Evolutionary conservation across 2,329 filamentous ascomycete species (phyloP).

Genomic region (Penicillium crustosum): DNA sequence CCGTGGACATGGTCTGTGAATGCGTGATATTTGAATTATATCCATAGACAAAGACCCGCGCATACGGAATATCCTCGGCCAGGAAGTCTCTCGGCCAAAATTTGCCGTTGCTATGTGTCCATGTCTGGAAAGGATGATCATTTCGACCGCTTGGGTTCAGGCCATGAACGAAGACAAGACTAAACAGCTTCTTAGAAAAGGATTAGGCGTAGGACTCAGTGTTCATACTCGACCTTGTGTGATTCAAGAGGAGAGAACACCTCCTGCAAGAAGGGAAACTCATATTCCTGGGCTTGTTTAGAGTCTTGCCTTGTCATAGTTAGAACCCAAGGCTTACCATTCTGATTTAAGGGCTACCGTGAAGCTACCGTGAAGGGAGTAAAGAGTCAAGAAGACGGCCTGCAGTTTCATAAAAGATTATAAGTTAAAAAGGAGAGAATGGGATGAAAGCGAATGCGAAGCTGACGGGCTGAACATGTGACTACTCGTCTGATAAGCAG

Average conservation of each 20-base stretch:
- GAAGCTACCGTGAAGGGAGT: too few species aligned
- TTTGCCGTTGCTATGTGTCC: constrained; percentile 29
- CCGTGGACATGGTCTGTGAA: constrained; percentile 35
- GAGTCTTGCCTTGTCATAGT: neutral
- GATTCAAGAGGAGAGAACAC: constrained; percentile 26
- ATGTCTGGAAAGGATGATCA: constrained; percentile 36
- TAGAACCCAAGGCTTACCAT: neutral
- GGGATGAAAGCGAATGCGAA: neutral
- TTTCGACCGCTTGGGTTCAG: constrained; percentile 32
- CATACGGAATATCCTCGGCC: constrained; percentile 29
- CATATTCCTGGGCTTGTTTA: constrained; percentile 20
- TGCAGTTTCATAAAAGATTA: neutral
- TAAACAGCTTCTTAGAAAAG: neutral
- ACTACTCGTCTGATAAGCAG: neutral
- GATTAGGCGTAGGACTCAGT: too few species aligned
- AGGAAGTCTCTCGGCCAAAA: constrained; percentile 25
- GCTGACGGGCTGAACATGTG: constrained; percentile 10
- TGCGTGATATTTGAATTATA: constrained; percentile 36
- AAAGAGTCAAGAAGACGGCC: neutral
- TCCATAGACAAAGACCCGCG: constrained; percentile 34
- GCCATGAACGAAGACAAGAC: constrained; percentile 35
- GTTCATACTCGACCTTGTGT: constrained; percentile 32
- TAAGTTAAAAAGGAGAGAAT: neutral
- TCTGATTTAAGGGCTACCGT: neutral
- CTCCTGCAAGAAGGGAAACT: constrained; percentile 34